Conservation (phyloP, 164 flowering plant species). For the Kingdonia uniflora region DNA sequence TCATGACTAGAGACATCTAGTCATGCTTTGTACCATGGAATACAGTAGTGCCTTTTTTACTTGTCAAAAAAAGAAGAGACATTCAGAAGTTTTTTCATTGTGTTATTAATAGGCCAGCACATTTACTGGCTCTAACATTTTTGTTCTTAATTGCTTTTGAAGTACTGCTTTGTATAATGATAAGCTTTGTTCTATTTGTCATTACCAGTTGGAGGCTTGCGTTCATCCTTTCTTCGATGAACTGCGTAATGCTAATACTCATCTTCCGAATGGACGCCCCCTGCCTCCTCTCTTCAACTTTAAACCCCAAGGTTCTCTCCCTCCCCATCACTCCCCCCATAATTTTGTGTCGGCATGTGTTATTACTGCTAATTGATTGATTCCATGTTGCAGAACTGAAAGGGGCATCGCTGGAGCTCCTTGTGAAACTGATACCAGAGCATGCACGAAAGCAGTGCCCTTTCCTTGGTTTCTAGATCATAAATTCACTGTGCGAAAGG, state of each 20-base stretch:
- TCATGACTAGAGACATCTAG: no score
- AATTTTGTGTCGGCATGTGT: background rate
- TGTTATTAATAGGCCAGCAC: no score
- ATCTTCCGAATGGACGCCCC: slow-evolving; percentile 30
- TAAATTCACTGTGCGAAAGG: background rate
- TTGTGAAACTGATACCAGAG: slow-evolving; percentile 24
- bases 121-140: no score
- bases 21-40: no score
- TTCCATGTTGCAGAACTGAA: slow-evolving; percentile 20
- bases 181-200: no score
- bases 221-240: slow-evolving; percentile 28
- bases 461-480: slow-evolving; percentile 22
- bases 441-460: slow-evolving; percentile 31
- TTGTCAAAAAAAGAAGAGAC: no score
- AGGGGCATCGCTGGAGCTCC: slow-evolving; percentile 24
- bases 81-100: no score
- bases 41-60: no score
- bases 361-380: background rate
- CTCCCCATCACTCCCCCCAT: slow-evolving; percentile 1
- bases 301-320: slow-evolving; percentile 22
- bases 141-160: no score
- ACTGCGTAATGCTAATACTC: slow-evolving; percentile 27
- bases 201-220: slow-evolving; percentile 22
- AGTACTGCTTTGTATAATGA: no score
- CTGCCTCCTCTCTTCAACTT: slow-evolving; percentile 31